These are phyloP conservation scores for Entomortierella lignicola DNA, from an alignment of 192 early-diverging fungal species.

Conservation along the genomic window DNA sequence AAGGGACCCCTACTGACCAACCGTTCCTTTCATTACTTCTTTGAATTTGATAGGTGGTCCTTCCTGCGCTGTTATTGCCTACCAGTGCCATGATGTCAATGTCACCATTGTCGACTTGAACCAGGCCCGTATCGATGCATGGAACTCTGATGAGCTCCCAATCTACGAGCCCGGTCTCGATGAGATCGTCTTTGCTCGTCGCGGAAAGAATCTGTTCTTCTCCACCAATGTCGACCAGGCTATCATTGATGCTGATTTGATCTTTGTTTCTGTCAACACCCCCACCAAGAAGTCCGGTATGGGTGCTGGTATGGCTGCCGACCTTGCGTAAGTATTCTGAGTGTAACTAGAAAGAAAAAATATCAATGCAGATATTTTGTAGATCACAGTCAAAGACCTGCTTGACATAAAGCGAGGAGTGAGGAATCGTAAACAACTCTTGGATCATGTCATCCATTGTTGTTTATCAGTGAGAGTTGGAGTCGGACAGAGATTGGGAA, in stretches of 20 bases:
- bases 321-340: slow-evolving; percentile 75
- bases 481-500: too few relatives aligned
- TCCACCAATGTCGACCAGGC: slow-evolving; percentile 82
- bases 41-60: slow-evolving; percentile 75
- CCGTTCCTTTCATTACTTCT: slow-evolving; percentile 5
- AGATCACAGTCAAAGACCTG: neutral
- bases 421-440: slow-evolving; percentile 43
- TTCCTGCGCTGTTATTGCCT: slow-evolving; percentile 92
- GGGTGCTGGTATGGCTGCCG: slow-evolving; percentile 86
- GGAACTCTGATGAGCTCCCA: slow-evolving; percentile 91
- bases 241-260: slow-evolving; percentile 85
- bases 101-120: slow-evolving; percentile 94
- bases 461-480: slow-evolving; percentile 58
- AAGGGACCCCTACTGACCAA: neutral
- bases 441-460: slow-evolving; percentile 80
- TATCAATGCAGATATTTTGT: neutral
- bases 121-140: slow-evolving; percentile 83
- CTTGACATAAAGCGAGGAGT: too few relatives aligned
- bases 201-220: slow-evolving; percentile 90
- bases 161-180: slow-evolving; percentile 96
- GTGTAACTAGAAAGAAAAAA: neutral
- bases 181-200: slow-evolving; percentile 80
- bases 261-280: slow-evolving; percentile 94
- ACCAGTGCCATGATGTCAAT: slow-evolving; percentile 86
- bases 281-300: slow-evolving; percentile 85